A percentile compares a stretch with the other conserved stretches of the same genome.
Conservation (phyloP, 1,284 basidiomycete species). For the Austropuccinia psidii region DNA sequence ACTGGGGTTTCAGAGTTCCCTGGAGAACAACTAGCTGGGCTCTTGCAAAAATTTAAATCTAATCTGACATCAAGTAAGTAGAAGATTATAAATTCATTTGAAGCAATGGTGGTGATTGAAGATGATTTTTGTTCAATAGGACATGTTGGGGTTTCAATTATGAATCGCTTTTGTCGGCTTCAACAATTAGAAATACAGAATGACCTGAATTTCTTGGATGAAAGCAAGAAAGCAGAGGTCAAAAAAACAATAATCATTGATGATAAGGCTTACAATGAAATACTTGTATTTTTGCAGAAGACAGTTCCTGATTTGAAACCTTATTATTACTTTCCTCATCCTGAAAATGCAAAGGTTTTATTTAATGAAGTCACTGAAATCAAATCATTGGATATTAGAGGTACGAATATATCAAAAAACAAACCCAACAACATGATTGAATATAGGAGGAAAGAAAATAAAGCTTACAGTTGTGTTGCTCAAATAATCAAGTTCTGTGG, state of each 20-base stretch:
- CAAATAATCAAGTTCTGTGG: background rate
- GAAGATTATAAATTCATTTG: no score
- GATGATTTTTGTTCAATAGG: no score
- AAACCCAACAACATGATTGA: constrained; percentile 2
- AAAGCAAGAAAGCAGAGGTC: background rate
- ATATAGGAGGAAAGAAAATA: background rate
- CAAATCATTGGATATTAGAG: no score
- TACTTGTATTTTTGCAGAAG: background rate
- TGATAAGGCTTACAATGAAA: background rate
- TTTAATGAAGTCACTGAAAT: background rate
- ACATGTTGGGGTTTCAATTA: background rate
- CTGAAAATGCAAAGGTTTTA: background rate
- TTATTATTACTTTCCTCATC: background rate
- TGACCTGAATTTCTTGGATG: background rate
- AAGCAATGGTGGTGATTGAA: no score
- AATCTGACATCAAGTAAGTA: no score
- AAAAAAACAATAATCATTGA: background rate
- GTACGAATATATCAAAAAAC: background rate
- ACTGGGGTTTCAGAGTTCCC: constrained; percentile 37
- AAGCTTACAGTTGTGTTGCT: background rate
- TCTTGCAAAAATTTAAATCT: constrained; percentile 37
- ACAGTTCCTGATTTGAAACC: background rate
- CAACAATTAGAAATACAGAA: background rate
- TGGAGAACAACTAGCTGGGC: constrained; percentile 30
- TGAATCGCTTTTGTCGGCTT: background rate